Evolutionary conservation across 306 rosid species (phyloP), one percentile per base, ranked within the genome.

Genomic region (Sophora flavescens): DNA sequence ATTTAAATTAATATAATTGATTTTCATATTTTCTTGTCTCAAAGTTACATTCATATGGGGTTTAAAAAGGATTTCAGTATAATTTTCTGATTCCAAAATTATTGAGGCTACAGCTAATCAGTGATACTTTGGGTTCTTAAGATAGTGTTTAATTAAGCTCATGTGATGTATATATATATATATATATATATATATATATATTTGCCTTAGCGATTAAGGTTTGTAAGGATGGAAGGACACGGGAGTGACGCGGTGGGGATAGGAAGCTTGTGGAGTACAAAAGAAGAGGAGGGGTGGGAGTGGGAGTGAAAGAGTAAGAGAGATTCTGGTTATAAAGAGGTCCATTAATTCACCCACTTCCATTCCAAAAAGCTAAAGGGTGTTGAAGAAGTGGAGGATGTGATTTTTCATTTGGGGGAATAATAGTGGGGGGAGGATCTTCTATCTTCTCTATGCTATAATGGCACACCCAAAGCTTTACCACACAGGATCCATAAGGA

Each of bases 241-340:
- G 86, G 80, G 68, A 35, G 74, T 42, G 84, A 77, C 79, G 78
- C 88, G 86, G 81, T 74, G 78, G 81, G 50, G 41, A 79, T 65
- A 56, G 56, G 86, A 86, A 85, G 88, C 96, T 91, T 91, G 74
- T 53, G 36, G 70, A 44, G 13, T 60, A 88, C 96, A 91, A 91
- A 91, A 91, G 89, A 69, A 22, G 83, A 41, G 36, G 33, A 73
- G 59, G 33, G 44, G 67, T 52, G 56, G 58, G 68, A 33, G 65
- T 50, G 32, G 2, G 3, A 30, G 32, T 30, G 71, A 5, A 61
- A 17, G 74, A 57, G 70, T 69, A 38, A 58, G 48, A 80, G 83
- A 86, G 90, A 88, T 85, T 87, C 88, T 79, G 39, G 61, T 35
- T 61, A 42, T 59, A 84, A 84, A 86, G 90, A 63, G 86, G 82